Conservation (phyloP, 2,329 filamentous ascomycete species). For the Neonectria sp. region DNA sequence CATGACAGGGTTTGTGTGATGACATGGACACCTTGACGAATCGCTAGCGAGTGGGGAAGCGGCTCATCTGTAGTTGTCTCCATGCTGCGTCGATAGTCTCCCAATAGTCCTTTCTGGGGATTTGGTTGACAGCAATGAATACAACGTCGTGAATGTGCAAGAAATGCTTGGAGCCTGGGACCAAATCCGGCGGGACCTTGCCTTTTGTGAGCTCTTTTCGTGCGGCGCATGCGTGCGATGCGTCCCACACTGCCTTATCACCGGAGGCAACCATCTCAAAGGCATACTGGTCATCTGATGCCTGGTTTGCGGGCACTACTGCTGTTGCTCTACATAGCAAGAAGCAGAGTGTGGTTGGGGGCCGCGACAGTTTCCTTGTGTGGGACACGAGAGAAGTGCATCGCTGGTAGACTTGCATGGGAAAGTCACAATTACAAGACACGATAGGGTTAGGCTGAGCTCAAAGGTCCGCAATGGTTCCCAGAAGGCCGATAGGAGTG, state of each 20-base stretch:
- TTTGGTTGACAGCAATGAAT: slow-evolving; percentile 5
- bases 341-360: slow-evolving; percentile 11
- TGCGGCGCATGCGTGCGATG: slow-evolving; percentile 21
- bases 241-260: slow-evolving; percentile 34
- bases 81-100: slow-evolving; percentile 19
- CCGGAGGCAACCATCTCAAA: slow-evolving; percentile 38
- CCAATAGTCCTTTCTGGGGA: slow-evolving; percentile 1
- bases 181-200: slow-evolving; percentile 19
- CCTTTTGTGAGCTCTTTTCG: slow-evolving; percentile 35
- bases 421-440: slow-evolving; percentile 27
- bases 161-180: slow-evolving; percentile 6
- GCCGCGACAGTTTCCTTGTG: neutral
- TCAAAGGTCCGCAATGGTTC: slow-evolving; percentile 12
- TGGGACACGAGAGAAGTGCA: slow-evolving; percentile 24
- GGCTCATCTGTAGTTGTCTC: slow-evolving; percentile 18
- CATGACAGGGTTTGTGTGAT: slow-evolving; percentile 56
- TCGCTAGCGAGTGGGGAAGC: slow-evolving; percentile 34
- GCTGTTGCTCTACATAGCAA: slow-evolving; percentile 13
- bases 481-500: slow-evolving; percentile 13
- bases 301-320: slow-evolving; percentile 17
- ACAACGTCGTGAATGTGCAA: slow-evolving; percentile 36
- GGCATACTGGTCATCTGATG: slow-evolving; percentile 42
- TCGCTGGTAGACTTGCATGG: slow-evolving; percentile 20
- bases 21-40: slow-evolving; percentile 48
- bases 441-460: slow-evolving; percentile 20